These are phyloP conservation scores for Prunus yedoensis DNA, from an alignment of 331 rosid species.

Conservation along the genomic window DNA sequence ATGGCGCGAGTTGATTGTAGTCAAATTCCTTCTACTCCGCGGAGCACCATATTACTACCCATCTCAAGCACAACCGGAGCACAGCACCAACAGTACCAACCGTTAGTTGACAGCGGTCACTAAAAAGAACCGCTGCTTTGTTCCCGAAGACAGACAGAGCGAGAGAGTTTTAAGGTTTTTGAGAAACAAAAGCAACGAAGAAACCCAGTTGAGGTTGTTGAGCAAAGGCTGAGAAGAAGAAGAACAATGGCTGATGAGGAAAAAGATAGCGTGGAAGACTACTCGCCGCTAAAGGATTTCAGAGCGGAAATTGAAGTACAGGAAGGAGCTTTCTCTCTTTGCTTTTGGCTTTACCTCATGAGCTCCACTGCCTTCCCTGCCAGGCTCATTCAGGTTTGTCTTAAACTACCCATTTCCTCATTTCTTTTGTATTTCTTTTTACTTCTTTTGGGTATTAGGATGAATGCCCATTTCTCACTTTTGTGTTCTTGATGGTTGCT, in stretches of 20 bases:
- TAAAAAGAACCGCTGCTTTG: neutral
- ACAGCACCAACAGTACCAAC: conserved; percentile 6
- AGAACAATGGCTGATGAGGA: conserved; percentile 41
- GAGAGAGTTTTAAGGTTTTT: conserved; percentile 1
- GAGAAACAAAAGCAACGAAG: neutral
- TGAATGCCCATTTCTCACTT: conserved; percentile 10
- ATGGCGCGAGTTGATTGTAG: too few species aligned
- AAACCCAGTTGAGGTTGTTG: conserved; percentile 14
- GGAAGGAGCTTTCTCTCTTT: conserved; percentile 55
- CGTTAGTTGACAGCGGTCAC: conserved; percentile 21
- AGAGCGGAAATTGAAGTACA: conserved; percentile 52
- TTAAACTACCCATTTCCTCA: conserved; percentile 5
- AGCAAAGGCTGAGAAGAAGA: neutral
- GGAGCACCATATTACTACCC: neutral
- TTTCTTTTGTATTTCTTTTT: neutral
- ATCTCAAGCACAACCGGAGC: neutral
- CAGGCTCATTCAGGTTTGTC: conserved; percentile 71
- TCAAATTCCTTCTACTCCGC: neutral
- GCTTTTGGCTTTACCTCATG: conserved; percentile 82
- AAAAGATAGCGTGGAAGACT: conserved; percentile 34
- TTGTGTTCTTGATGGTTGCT: neutral
- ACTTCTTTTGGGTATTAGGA: neutral
- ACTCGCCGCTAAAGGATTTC: conserved; percentile 59
- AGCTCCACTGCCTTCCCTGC: conserved; percentile 58
- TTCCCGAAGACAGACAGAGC: neutral